Base-by-base conservation (phyloP, 2,329 filamentous ascomycete species). In the Ascosphaera aggregata region DNA sequence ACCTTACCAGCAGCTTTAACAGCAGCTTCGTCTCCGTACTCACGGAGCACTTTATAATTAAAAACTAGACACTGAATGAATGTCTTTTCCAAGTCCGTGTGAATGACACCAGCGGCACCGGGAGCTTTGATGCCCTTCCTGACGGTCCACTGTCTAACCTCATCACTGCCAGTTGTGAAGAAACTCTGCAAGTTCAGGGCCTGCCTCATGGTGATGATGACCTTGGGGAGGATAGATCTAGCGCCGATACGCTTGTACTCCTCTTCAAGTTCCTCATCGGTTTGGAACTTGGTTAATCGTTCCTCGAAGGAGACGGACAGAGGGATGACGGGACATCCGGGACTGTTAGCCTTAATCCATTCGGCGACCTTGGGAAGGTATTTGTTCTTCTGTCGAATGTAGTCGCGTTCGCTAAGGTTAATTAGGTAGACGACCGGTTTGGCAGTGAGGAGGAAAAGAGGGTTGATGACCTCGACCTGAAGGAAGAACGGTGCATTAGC, bases 351-450 rank as follows among this genome's bases (percentile, higher is more conserved):
- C 65, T 95, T 92, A 60, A 94, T 75, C 89, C 89, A 98, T 56
- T 89, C 80, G 43, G 80, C 81, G 48, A 95, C 76, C 65, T 86
- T 89, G 48, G 80, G 72, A 41, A 98, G 72, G 63, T 98, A 75
- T 75, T 98, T 98, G 73, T 98, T 98, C 78, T 95, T 98, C 67
- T 95, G 89, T 53, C 89, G 79, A 54, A 94, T 76, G 60, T 85
- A 98, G 61, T 98, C 89, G 61, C 75, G 85, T 66, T 98, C 91
- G 45, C 82, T 93, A 44, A 98, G 65, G 65, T 98, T 98, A 64
- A 95, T 80, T 34, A 98, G 70, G 65, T 82, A 95, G 48, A 98
- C 86, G 42, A 94, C 85, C 2, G 89, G 86, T 66, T 98, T 98
- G 47, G 91, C 89, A 30, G 84, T 84, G 43, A 98, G 72, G 42